Evolutionary conservation across 2,329 filamentous ascomycete genomes (phyloP).

Genomic region (Stagonosporopsis tanaceti): DNA sequence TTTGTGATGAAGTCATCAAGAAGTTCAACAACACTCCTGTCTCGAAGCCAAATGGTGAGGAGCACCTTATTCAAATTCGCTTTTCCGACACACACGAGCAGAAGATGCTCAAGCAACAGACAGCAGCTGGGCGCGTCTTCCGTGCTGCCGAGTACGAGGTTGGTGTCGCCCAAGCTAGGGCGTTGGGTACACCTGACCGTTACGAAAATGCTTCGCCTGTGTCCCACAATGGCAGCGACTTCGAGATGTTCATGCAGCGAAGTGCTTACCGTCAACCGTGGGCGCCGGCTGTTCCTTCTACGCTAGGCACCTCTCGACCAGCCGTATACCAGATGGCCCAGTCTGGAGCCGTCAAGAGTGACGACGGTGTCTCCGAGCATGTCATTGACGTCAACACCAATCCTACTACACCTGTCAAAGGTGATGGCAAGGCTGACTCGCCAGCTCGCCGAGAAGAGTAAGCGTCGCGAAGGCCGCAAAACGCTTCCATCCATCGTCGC

Average conservation of each 20-base stretch:
- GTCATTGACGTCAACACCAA: constrained; percentile 42
- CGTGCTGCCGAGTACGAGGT: constrained; percentile 87
- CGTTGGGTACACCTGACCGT: constrained; percentile 42
- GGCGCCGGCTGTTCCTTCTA: constrained; percentile 46
- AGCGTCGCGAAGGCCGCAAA: constrained; percentile 4
- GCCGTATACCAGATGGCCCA: constrained; percentile 40
- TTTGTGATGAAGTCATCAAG: constrained; percentile 88
- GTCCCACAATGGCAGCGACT: constrained; percentile 47
- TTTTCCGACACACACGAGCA: constrained; percentile 97
- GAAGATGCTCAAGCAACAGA: constrained; percentile 95
- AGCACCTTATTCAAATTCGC: constrained; percentile 87
- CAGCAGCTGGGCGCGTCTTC: constrained; percentile 92
- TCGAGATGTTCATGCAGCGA: constrained; percentile 49
- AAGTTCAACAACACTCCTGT: constrained; percentile 78
- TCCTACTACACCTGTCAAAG: constrained; percentile 47
- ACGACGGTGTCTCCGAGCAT: constrained; percentile 41
- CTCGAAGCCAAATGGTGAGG: constrained; percentile 68
- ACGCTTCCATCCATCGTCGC: constrained; percentile 19
- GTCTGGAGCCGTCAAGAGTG: constrained; percentile 35
- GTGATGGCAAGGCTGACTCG: constrained; percentile 34
- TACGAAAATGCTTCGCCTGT: constrained; percentile 46
- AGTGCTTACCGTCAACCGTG: constrained; percentile 44
- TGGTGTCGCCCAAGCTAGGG: constrained; percentile 51
- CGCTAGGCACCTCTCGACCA: constrained; percentile 43
- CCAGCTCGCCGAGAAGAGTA: constrained; percentile 42